Percentiles rank a stretch among this genome's conserved stretches.
These are phyloP conservation scores for Fomitopsis betulina DNA, from an alignment of 1,284 basidiomycete genomes.

Conservation along the genomic window DNA sequence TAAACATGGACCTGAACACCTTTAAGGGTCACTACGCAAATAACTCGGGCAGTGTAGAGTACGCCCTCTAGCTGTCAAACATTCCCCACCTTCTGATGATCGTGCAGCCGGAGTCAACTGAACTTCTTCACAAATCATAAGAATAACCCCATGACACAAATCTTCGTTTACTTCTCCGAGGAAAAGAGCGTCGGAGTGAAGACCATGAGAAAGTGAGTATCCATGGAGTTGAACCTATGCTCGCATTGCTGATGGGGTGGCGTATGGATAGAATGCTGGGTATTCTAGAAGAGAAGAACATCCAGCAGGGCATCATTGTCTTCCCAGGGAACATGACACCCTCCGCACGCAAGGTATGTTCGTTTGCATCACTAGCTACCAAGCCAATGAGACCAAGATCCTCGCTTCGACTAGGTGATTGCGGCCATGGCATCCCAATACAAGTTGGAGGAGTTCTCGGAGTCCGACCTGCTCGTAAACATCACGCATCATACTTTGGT, in stretches of 20 bases:
- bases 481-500: slow-evolving; percentile 96
- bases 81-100: neutral
- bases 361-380: neutral
- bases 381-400: neutral
- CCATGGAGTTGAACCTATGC: neutral
- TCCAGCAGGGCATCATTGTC: slow-evolving; percentile 91
- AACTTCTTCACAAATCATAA: slow-evolving; percentile 83
- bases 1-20: slow-evolving; percentile 75
- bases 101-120: slow-evolving; percentile 72
- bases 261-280: slow-evolving; percentile 64
- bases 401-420: slow-evolving; percentile 60
- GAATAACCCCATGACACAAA: slow-evolving; percentile 70
- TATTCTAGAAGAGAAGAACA: slow-evolving; percentile 87
- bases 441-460: slow-evolving; percentile 93
- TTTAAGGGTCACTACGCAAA: slow-evolving; percentile 71
- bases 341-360: slow-evolving; percentile 86
- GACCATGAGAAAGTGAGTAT: slow-evolving; percentile 90
- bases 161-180: slow-evolving; percentile 93
- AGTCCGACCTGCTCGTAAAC: slow-evolving; percentile 95
- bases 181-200: slow-evolving; percentile 93
- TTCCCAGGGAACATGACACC: slow-evolving; percentile 97
- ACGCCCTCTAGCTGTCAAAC: neutral
- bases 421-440: slow-evolving; percentile 84
- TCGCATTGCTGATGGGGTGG: neutral
- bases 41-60: slow-evolving; percentile 65